Evolutionary conservation across 257 asterid genomes (phyloP), one percentile per base, ranked within the genome.

Genomic region (Plectranthus barbatus): DNA sequence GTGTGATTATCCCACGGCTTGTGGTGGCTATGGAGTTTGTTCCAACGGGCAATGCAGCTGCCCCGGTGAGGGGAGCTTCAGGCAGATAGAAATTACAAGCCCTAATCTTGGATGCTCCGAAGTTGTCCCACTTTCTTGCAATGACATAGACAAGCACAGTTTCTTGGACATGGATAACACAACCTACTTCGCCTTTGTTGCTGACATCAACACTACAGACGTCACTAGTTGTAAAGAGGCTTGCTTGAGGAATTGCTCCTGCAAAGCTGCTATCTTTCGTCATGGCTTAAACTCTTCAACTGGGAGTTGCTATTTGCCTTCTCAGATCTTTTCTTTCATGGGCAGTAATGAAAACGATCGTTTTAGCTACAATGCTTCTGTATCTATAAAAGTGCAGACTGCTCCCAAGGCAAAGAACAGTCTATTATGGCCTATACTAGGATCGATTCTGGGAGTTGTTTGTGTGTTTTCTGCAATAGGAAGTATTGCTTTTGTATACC

Each of bases 101-200:
- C 81, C 75, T n/a, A 23, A 77, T 55, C 73, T 72, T 20, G 89
- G 86, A 17, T 83, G 86, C 64, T 70, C 79, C 18, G 76, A 69
- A 67, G 59, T 63, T 13, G 51, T 47, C 36, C 70, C 71, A 40
- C 44, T 77, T 0, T 42, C 41, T 4, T 77, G 85, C 31, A 56
- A 67, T 72, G 73, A 61, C 39, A 45, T 49, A 3, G 41, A 8
- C 0, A 62, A 44, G 39, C 81, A 68, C 29, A 52, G 21, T 29
- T 74, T 74, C 29, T 24, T 63, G 17, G 82, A 77, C 15, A 72
- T 82, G 12, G 66, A 66, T 19, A 65, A 70, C 50, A 34, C 59
- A 4, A 74, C 72, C 10, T 82, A 82, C 19, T 79, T 77, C 41
- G 15, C 56, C 0, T 70, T 77, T 51, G 40, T 1, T 0, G 0